Conservation (phyloP, 192 early-diverging fungal species). For the Coemansia sp. region DNA sequence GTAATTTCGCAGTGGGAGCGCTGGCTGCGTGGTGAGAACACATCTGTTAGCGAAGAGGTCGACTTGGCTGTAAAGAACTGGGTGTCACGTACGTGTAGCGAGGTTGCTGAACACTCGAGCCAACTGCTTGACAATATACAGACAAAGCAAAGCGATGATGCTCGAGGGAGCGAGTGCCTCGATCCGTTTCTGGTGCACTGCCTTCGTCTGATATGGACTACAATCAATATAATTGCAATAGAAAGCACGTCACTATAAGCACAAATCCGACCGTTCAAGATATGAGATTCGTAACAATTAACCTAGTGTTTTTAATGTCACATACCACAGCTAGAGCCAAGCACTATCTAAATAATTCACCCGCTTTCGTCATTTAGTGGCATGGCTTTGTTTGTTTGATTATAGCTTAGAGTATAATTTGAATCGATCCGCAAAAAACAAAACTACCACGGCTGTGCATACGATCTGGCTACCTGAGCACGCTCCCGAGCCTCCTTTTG, state of each 20-base stretch:
- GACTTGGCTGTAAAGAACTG: neutral
- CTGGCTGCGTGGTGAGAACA: conserved; percentile 2
- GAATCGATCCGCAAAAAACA: too few relatives aligned
- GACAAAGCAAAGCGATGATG: too few relatives aligned
- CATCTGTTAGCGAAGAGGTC: too few relatives aligned
- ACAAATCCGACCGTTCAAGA: too few relatives aligned
- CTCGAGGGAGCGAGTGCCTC: neutral
- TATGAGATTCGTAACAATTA: too few relatives aligned
- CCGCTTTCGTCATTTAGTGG: too few relatives aligned
- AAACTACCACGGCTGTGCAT: conserved; percentile 33
- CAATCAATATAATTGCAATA: neutral
- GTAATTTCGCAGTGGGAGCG: conserved; percentile 1
- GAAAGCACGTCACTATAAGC: too few relatives aligned
- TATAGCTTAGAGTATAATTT: too few relatives aligned
- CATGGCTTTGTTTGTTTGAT: too few relatives aligned
- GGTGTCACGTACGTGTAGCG: neutral
- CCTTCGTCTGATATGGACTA: neutral
- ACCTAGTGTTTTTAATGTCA: too few relatives aligned
- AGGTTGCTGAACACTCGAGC: neutral
- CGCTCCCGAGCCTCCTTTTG: conserved; percentile 41
- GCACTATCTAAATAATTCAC: neutral
- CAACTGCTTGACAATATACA: neutral
- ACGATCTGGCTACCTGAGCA: conserved; percentile 30
- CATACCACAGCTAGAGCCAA: conserved; percentile 2
- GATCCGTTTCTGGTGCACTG: conserved; percentile 1